Percentiles rank a stretch among this genome's conserved stretches.
Evolutionary conservation across 1,284 basidiomycete genomes (phyloP).

Genomic region (Cystobasidium pallidum): DNA sequence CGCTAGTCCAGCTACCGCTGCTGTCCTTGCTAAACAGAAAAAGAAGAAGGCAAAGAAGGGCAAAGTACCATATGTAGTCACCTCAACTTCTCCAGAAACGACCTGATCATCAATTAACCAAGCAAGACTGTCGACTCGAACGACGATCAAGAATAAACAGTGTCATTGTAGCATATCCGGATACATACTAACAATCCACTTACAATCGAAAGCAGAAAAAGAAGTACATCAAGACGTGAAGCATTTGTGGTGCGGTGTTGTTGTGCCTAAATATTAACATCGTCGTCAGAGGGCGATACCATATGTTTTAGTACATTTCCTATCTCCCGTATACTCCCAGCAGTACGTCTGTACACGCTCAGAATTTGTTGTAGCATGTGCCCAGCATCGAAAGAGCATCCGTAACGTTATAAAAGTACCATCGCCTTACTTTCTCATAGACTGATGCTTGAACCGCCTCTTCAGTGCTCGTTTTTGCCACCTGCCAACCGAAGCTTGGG

Average conservation of each 20-base stretch:
- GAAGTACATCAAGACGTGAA: not conserved
- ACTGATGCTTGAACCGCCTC: not conserved
- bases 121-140: too few species aligned
- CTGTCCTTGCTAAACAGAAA: constrained; percentile 6
- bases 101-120: too few species aligned
- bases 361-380: not conserved
- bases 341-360: not conserved
- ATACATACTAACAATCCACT: not conserved
- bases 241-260: not conserved
- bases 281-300: not conserved
- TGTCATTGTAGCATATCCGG: constrained; percentile 16
- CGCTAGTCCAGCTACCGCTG: constrained; percentile 25
- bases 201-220: not conserved
- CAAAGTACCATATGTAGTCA: not conserved
- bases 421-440: too few species aligned
- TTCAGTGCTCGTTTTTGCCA: not conserved
- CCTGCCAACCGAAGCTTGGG: not conserved
- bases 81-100: not conserved
- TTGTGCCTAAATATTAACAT: not conserved
- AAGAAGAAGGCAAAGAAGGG: constrained; percentile 33
- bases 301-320: not conserved
- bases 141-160: constrained; percentile 8
- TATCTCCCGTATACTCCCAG: not conserved
- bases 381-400: too few species aligned
- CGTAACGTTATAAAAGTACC: too few species aligned